Conservation (phyloP, 176 grass and related monocot genomes). For the Raddia guianensis region DNA sequence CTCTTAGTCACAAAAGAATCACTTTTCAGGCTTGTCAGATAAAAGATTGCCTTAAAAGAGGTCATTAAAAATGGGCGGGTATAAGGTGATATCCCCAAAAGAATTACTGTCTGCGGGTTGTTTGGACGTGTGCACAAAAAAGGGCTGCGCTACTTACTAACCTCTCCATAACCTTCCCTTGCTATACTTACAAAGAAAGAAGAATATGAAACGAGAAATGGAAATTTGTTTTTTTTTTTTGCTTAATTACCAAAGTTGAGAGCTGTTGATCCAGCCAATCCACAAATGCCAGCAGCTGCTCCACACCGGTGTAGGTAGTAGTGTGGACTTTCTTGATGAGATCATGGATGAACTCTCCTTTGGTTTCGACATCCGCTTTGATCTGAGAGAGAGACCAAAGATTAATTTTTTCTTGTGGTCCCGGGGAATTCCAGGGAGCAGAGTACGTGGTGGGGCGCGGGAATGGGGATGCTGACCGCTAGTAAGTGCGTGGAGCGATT, state of each 20-base stretch:
- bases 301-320: slow-evolving; percentile 52
- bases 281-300: slow-evolving; percentile 59
- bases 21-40: too few relatives aligned
- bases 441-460: background rate
- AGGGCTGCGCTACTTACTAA: background rate
- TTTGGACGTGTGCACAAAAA: background rate
- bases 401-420: background rate
- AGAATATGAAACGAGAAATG: background rate
- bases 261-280: slow-evolving; percentile 65
- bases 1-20: too few relatives aligned
- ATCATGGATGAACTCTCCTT: slow-evolving; percentile 73
- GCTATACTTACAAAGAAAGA: background rate
- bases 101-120: background rate
- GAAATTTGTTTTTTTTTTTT: background rate
- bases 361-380: slow-evolving; percentile 68
- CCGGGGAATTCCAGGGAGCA: background rate
- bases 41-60: too few relatives aligned
- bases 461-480: slow-evolving; percentile 48
- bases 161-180: background rate
- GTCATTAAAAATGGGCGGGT: too few relatives aligned
- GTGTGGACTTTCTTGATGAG: slow-evolving; percentile 72
- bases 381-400: background rate
- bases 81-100: background rate
- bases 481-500: slow-evolving; percentile 84
- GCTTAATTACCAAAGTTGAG: slow-evolving; percentile 50